Base-by-base conservation (phyloP, 139 green algal genomes). In the Picochlorum sp. region DNA sequence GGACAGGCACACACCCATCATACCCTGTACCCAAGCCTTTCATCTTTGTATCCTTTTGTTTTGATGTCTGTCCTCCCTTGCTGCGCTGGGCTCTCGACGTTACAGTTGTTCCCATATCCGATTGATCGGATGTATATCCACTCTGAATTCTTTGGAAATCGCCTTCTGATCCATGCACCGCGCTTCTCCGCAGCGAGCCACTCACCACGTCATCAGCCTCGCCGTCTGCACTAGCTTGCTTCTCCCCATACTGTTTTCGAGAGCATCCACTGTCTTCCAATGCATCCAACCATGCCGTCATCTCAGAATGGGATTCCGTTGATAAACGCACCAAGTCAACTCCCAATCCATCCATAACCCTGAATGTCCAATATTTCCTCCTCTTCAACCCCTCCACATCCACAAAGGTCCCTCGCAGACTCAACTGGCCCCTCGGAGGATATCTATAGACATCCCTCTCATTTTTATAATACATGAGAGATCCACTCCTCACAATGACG, bases 271-370 rank as follows among this genome's bases (percentile, higher is more conserved):
- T 74, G 21, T 46, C 51, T 59, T 85, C 69, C 69, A 88, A 67
- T 20, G 69, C 72, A 46, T 80, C 71, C 28, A 89, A 32, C 83
- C 83, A 89, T 2, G 49, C 23, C 23, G 75, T 62, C 18, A 65
- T 74, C 2, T 64, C 61, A 1, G 58, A 57, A 16, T 70, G 49
- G 28, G 49, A 68, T 14, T 76, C 69, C 5, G 69, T 77, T 45
- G 56, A 71, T 56, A 87, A 69, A n/a, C 82, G 72, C 6, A 83
- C 65, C 2, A 85, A 58, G 59, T 61, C 70, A 32, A 74, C 52
- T 15, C 76, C 50, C 18, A 47, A 54, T 16, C 52, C 30, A 41
- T 77, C 73, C 18, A 83, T 41, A 2, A 86, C 46, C 18, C 74
- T 69, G 59, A 82, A 86, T 15, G 69, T 76, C 49, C 51, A 78